Evolutionary conservation across 495 filamentous ascomycete species (phyloP).

Genomic region (Aspergillus haitiensis): DNA sequence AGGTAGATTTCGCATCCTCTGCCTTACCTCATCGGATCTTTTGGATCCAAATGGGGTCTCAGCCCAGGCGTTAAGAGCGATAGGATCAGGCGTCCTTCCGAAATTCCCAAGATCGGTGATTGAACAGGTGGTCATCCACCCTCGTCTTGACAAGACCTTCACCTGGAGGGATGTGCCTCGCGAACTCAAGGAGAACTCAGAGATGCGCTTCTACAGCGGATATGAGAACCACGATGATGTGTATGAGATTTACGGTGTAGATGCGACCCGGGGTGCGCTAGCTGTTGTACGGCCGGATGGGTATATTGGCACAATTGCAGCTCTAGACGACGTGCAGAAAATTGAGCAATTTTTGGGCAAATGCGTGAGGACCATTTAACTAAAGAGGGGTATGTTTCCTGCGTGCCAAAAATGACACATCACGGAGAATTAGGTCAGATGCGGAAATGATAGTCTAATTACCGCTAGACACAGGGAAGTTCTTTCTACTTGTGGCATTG

Average conservation of each 20-base stretch:
- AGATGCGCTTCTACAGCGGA: constrained; percentile 63
- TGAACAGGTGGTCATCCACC: constrained; percentile 63
- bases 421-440: background rate
- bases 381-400: background rate
- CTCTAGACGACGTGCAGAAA: constrained; percentile 52
- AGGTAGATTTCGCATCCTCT: constrained; percentile 50
- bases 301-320: constrained; percentile 61
- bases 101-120: constrained; percentile 46
- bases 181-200: constrained; percentile 56
- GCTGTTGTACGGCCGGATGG: constrained; percentile 66
- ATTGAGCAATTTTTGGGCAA: constrained; percentile 38
- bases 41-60: constrained; percentile 31
- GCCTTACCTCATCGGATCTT: constrained; percentile 41
- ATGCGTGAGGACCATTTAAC: constrained; percentile 28
- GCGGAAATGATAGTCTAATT: background rate
- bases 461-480: background rate
- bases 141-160: constrained; percentile 47
- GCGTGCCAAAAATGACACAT: constrained; percentile 2
- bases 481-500: too few species aligned
- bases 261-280: constrained; percentile 57
- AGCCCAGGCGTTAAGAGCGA: constrained; percentile 31
- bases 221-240: constrained; percentile 62
- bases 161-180: constrained; percentile 60
- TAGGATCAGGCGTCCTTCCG: constrained; percentile 45
- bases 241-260: constrained; percentile 63